These are phyloP conservation scores for Selaginella moellendorffii DNA, from an alignment of 75 land plant genomes.

Conservation along the genomic window DNA sequence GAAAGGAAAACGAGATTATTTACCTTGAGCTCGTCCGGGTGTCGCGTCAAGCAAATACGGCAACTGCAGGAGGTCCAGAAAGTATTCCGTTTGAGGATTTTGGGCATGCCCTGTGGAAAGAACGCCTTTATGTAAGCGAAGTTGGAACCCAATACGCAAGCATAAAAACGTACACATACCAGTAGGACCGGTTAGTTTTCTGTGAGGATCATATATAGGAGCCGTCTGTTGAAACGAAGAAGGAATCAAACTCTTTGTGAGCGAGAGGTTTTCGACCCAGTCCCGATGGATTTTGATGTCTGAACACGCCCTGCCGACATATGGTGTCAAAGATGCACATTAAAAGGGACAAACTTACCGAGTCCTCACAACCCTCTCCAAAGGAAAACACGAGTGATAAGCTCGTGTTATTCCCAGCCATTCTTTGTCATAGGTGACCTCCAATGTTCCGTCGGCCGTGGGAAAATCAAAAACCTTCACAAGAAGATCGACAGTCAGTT, in stretches of 20 bases:
- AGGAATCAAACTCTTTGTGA: constrained; percentile 35
- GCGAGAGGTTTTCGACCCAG: constrained; percentile 39
- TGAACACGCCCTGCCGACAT: not conserved
- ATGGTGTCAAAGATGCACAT: not conserved
- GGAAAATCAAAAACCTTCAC: constrained; percentile 56
- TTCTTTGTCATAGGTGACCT: constrained; percentile 80
- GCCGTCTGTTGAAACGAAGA: constrained; percentile 48
- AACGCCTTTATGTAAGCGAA: not conserved
- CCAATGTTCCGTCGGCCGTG: constrained; percentile 53
- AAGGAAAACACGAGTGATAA: constrained; percentile 54
- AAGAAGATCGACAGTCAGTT: not conserved
- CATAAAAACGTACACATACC: not conserved
- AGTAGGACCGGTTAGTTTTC: not conserved
- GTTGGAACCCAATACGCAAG: not conserved
- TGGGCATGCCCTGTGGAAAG: constrained; percentile 29
- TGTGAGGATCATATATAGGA: constrained; percentile 32
- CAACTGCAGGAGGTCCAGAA: constrained; percentile 40
- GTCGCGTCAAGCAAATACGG: constrained; percentile 38
- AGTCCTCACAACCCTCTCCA: constrained; percentile 24
- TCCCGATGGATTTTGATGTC: constrained; percentile 40
- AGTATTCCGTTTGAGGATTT: constrained; percentile 54
- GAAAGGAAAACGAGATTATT: no score
- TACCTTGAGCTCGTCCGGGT: not conserved
- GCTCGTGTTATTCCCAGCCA: constrained; percentile 82
- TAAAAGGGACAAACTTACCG: constrained; percentile 15